Evolutionary conservation across 805 yeast genomes (phyloP).

Genomic region (Saturnispora besseyi): DNA sequence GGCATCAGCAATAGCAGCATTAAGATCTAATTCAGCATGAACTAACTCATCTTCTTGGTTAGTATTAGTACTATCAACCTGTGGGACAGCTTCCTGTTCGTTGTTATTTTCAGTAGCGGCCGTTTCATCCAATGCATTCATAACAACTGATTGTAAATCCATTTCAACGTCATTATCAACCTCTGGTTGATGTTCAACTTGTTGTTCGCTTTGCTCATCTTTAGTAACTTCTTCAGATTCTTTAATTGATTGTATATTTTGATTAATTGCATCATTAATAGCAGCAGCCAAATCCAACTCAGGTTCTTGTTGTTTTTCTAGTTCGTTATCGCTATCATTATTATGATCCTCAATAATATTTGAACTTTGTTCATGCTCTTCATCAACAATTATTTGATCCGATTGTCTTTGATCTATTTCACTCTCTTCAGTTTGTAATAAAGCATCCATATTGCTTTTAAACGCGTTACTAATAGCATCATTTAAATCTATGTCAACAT

Average conservation of each 20-base stretch:
- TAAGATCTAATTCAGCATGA: slow-evolving; percentile 13
- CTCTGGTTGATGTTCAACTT: not conserved
- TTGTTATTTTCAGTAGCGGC: not conserved
- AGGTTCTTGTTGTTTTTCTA: not conserved
- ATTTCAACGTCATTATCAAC: not conserved
- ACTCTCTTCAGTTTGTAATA: not conserved
- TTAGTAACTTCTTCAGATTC: not conserved
- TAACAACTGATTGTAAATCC: not conserved
- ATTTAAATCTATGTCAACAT: slow-evolving; percentile 4
- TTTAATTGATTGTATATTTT: slow-evolving; percentile 2
- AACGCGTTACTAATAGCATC: slow-evolving; percentile 14
- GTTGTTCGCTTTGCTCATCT: not conserved
- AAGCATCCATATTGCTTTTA: slow-evolving; percentile 6
- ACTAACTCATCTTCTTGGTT: slow-evolving; percentile 4
- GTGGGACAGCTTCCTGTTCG: not conserved
- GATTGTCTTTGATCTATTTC: not conserved
- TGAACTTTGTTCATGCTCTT: not conserved
- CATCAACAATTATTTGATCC: not conserved
- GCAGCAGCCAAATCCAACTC: slow-evolving; percentile 8
- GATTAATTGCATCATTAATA: slow-evolving; percentile 10
- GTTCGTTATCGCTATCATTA: not conserved
- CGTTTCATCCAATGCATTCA: not conserved
- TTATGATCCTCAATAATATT: not conserved
- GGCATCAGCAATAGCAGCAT: slow-evolving; percentile 22
- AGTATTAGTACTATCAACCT: not conserved